Evolutionary conservation across 176 grass and related monocot genomes (phyloP).

Genomic region (Lolium rigidum): DNA sequence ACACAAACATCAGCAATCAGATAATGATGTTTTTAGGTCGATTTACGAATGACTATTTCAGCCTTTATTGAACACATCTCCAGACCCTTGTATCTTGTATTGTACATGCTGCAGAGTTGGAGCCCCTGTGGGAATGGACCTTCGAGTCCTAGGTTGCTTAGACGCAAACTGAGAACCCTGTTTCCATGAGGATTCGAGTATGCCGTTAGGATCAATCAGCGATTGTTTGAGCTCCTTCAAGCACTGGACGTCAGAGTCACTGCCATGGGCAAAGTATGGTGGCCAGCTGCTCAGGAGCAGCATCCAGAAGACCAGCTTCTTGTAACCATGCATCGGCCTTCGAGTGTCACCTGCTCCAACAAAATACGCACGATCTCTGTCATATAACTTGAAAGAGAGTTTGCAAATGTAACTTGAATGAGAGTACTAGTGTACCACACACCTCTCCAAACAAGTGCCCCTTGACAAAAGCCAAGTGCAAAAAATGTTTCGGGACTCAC

Average conservation of each 20-base stretch:
- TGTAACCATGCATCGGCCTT: background rate
- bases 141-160: slow-evolving; percentile 29
- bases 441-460: too few relatives aligned
- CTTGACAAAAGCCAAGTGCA: too few relatives aligned
- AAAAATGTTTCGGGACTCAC: too few relatives aligned
- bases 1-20: too few relatives aligned
- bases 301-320: slow-evolving; percentile 4
- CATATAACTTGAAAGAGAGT: too few relatives aligned
- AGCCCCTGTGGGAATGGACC: slow-evolving; percentile 44
- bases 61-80: too few relatives aligned
- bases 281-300: slow-evolving; percentile 22
- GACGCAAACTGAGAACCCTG: background rate
- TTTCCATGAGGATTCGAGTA: background rate
- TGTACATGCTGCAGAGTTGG: slow-evolving; percentile 14
- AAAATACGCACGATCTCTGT: background rate
- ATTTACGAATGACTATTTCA: too few relatives aligned
- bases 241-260: background rate
- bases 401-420: too few relatives aligned
- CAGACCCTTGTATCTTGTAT: too few relatives aligned
- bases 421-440: too few relatives aligned
- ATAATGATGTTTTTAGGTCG: too few relatives aligned
- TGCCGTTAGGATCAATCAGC: background rate
- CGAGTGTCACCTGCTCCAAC: background rate
- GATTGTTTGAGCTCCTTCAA: background rate
- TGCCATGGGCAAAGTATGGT: slow-evolving; percentile 1